These are phyloP conservation scores for Vitis hybrid DNA, from an alignment of 177 flowering plant genomes.

Conservation along the genomic window DNA sequence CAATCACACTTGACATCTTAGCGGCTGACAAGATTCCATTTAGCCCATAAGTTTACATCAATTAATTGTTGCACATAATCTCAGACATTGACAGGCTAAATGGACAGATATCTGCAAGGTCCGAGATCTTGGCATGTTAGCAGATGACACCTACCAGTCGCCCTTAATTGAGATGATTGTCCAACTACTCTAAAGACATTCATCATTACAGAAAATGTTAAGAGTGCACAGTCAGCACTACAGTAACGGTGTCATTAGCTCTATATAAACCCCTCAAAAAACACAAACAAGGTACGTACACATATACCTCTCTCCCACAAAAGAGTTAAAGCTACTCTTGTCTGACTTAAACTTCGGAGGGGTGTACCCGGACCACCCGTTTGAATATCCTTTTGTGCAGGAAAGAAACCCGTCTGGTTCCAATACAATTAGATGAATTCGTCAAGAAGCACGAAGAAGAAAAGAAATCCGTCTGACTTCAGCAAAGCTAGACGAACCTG, in stretches of 20 bases:
- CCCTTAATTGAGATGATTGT: too few species aligned
- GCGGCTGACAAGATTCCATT: fast-evolving
- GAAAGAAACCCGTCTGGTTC: fast-evolving
- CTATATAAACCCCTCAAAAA: too few species aligned
- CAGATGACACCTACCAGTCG: fast-evolving
- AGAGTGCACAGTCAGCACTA: too few species aligned
- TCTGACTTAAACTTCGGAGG: too few species aligned
- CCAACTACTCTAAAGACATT: fast-evolving
- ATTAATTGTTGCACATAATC: too few species aligned
- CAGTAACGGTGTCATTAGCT: fast-evolving
- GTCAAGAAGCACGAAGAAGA: too few species aligned
- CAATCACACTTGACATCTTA: fast-evolving
- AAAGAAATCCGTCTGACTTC: too few species aligned
- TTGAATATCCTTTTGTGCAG: fast-evolving
- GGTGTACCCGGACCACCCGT: fast-evolving
- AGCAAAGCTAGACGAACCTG: fast-evolving
- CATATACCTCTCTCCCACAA: too few species aligned
- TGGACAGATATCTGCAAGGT: fast-evolving
- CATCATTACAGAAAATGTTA: too few species aligned
- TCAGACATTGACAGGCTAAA: too few species aligned
- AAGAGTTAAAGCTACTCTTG: too few species aligned
- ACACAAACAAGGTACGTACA: fast-evolving
- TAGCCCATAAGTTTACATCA: fast-evolving
- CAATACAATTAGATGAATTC: fast-evolving
- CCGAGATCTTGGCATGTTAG: too few species aligned